A percentile compares a stretch with the other conserved stretches of the same genome.
phyloP scores from a whole-genome alignment of 2,329 filamentous ascomycete genomes.

The Aspergillus calidoustus region DNA sequence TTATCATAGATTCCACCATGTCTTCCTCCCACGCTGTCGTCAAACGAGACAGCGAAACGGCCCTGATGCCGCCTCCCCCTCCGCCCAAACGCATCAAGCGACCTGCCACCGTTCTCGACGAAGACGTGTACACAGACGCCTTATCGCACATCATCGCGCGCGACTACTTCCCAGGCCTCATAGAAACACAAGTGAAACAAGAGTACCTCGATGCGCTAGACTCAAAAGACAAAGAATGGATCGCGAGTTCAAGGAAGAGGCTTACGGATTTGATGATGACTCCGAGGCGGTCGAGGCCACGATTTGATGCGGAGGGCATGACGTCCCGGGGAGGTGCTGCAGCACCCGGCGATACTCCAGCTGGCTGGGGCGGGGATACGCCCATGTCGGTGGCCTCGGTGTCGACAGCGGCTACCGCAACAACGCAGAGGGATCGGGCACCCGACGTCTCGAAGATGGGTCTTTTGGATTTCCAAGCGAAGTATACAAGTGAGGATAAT shows the following conservation, averaged over 20 bases:
- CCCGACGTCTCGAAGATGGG: slow-evolving; percentile 76
- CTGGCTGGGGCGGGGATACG: slow-evolving; percentile 71
- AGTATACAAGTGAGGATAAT: slow-evolving; percentile 97
- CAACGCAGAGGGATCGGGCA: slow-evolving; percentile 43
- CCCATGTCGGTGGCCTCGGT: slow-evolving; percentile 61
- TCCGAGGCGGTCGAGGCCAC: slow-evolving; percentile 59
- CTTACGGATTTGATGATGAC: slow-evolving; percentile 77
- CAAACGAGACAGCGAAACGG: slow-evolving; percentile 46
- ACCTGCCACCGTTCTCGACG: slow-evolving; percentile 83
- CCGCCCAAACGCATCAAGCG: slow-evolving; percentile 87
- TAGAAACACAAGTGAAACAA: slow-evolving; percentile 83
- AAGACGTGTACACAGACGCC: slow-evolving; percentile 89
- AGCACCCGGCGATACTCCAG: slow-evolving; percentile 34
- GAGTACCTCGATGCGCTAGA: slow-evolving; percentile 93
- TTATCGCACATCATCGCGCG: slow-evolving; percentile 93
- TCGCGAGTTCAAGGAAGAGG: slow-evolving; percentile 74
- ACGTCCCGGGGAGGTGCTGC: slow-evolving; percentile 59
- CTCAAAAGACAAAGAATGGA: slow-evolving; percentile 84
- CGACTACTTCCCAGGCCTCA: slow-evolving; percentile 92
- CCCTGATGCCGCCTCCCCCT: slow-evolving; percentile 87
- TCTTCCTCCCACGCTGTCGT: slow-evolving; percentile 37
- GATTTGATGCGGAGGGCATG: slow-evolving; percentile 36
- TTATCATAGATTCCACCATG: slow-evolving; percentile 27
- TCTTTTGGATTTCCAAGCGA: slow-evolving; percentile 82
- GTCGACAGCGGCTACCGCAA: slow-evolving; percentile 39